Evolutionary conservation across 2,329 filamentous ascomycete genomes (phyloP), one percentile per base, ranked within the genome.

Genomic region (Apiospora rasikravindrae): DNA sequence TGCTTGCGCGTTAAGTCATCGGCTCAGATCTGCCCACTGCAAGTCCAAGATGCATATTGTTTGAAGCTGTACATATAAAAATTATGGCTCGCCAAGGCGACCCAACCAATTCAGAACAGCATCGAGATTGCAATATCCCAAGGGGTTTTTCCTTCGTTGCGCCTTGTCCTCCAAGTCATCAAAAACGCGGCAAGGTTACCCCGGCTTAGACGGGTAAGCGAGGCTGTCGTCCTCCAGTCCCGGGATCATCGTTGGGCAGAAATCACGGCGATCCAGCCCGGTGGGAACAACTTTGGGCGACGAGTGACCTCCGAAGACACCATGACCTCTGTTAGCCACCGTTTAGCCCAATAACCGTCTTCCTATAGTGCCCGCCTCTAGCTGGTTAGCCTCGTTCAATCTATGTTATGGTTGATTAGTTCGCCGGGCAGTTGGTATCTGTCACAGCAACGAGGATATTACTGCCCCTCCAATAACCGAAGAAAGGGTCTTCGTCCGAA

Each of bases 211-310:
- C 57, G 33, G 57, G 57, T 29, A 64, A 64, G 57, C 57, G 57
- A 64, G 57, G 57, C 57, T 64, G 57, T 64, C 57, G 57, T 33
- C 33, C 10, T 64, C n/a, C 19, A 6, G 22, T 64, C 10, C 57
- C 10, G 33, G 57, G 57, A 24, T 64, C 57, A 37, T 64, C 57
- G 57, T 64, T 64, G 57, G 57, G 57, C 57, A 64, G 57, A 64
- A 64, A 64, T 64, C 57, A 7, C 33, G 57, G 37, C 33, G 37
- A 24, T 22, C 33, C 57, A 64, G 33, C 33, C 57, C 33, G 57
- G 57, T 64, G 57, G 57, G 33, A 64, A 29, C 29, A 16, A 24
- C 33, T 40, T 40, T 40, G 37, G 33, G 57, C 57, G 57, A 40
- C 57, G 40, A 40, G 33, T 64, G 29, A 64, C 57, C 33, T 40